Base-by-base conservation (phyloP, 2,329 filamentous ascomycete genomes). In the Xylariomycetidae sp. region DNA sequence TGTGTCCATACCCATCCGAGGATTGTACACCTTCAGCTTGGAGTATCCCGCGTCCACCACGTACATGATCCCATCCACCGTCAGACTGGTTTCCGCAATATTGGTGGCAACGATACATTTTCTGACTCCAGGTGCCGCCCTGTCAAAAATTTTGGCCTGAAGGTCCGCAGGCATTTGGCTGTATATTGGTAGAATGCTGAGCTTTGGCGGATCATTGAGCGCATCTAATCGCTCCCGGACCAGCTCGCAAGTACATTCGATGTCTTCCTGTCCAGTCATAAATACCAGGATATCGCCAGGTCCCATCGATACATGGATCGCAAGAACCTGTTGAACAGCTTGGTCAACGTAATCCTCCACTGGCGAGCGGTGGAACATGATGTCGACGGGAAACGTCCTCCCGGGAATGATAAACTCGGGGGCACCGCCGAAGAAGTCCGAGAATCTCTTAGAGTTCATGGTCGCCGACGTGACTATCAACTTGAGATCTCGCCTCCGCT, bases 61-160 rank as follows among this genome's bases (percentile, higher is more conserved):
- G 52, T 95, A 98, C 83, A 97, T 97, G 62, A 98, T 98, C 46
- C 92, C 92, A 55, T 98, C 92, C 5, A 98, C 92, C 0, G 92
- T 98, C 64, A 98, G 69, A 70, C 88, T 95, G 0, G 92, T 98
- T 61, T 98, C 92, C 2, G 92, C 92, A 60, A 98, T 98, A 53
- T 98, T 98, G 19, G 92, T 98, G 1, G 94, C 92, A 25, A 98
- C 90, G 44, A 98, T 95, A 51, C 95, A 94, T 58, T 98, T 98
- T 38, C 92, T 81, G 4, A 95, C 89, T 2, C 92, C 92, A 1
- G 89, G 84, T 3, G 86, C 71, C 3, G 94, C 92, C 45, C 82
- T 80, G 54, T 98, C 90, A 51, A 98, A 98, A 45, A 98, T 98
- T 62, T 94, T 97, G 39, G 92, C 88, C 61, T 98, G 94, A 22